A percentile compares a stretch with the other conserved stretches of the same genome.
Conservation (phyloP, 352 stramenopile genomes). For the Phytophthora pini region DNA sequence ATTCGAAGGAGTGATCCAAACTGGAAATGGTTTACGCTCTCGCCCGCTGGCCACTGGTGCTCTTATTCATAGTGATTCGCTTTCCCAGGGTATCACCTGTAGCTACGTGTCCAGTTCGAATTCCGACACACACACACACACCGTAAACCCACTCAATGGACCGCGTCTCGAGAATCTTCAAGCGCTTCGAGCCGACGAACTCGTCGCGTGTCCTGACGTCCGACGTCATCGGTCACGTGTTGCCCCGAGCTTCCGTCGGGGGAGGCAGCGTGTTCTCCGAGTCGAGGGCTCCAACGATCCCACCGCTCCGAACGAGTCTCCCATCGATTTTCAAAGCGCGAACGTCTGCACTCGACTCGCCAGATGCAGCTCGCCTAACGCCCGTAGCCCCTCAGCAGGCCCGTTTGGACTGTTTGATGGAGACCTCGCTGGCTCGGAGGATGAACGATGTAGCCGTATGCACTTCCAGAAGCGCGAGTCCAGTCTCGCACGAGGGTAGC, state of each 20-base stretch:
- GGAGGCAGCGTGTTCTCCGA: conserved; percentile 1
- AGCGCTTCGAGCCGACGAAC: conserved; percentile 19
- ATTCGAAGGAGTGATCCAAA: conserved; percentile 6
- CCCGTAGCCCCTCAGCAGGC: conserved; percentile 1
- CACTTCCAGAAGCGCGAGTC: neutral
- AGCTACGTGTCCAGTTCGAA: conserved; percentile 3
- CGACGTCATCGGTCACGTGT: conserved; percentile 26
- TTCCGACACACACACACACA: neutral
- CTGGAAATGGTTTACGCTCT: conserved; percentile 2
- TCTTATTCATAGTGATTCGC: neutral
- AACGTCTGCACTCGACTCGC: neutral
- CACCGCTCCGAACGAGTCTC: neutral
- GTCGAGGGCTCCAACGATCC: neutral
- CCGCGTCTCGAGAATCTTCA: conserved; percentile 27
- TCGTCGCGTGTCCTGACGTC: conserved; percentile 9
- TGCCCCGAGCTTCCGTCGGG: conserved; percentile 14
- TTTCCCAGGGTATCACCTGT: conserved; percentile 18
- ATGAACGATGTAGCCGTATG: neutral
- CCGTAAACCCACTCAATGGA: conserved; percentile 11
- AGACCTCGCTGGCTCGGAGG: conserved; percentile 6
- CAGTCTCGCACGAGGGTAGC: neutral
- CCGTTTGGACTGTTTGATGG: conserved; percentile 8
- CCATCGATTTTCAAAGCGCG: neutral
- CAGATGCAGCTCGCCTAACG: neutral
- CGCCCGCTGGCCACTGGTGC: conserved; percentile 3